These are phyloP conservation scores for Pichia manshurica DNA, from an alignment of 805 yeast species.

Conservation along the genomic window DNA sequence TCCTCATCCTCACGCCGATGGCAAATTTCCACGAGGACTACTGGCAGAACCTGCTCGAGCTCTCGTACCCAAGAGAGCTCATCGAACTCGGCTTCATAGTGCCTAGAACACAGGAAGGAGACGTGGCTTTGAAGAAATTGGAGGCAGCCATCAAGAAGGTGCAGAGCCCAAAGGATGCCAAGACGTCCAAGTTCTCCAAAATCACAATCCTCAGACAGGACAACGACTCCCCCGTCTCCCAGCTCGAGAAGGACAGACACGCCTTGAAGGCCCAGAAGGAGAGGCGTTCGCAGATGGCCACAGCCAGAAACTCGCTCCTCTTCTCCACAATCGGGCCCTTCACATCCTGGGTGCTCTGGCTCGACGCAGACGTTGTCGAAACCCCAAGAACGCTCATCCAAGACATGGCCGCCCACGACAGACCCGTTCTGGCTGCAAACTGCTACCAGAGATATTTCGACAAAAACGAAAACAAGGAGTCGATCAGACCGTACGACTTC, in stretches of 20 bases:
- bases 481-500: slow-evolving; percentile 85
- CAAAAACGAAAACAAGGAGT: slow-evolving; percentile 44
- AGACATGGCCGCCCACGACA: slow-evolving; percentile 79
- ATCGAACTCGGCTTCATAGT: slow-evolving; percentile 88
- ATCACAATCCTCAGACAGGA: slow-evolving; percentile 91
- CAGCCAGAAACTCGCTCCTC: slow-evolving; percentile 86
- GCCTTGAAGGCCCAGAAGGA: slow-evolving; percentile 81
- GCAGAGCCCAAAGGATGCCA: slow-evolving; percentile 51
- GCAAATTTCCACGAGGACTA: slow-evolving; percentile 78
- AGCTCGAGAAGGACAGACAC: slow-evolving; percentile 83
- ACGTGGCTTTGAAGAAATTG: slow-evolving; percentile 61
- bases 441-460: slow-evolving; percentile 81
- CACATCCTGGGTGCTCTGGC: slow-evolving; percentile 94
- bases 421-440: slow-evolving; percentile 86
- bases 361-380: slow-evolving; percentile 92
- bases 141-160: slow-evolving; percentile 70
- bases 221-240: slow-evolving; percentile 65
- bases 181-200: slow-evolving; percentile 66
- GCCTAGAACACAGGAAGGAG: slow-evolving; percentile 81
- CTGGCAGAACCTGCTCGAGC: slow-evolving; percentile 75
- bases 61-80: slow-evolving; percentile 78
- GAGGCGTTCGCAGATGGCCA: slow-evolving; percentile 85
- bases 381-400: slow-evolving; percentile 78
- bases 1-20: slow-evolving; percentile 85
- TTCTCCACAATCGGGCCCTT: slow-evolving; percentile 85